These are phyloP conservation scores for Sporothrix protearum DNA, from an alignment of 2,329 filamentous ascomycete species.

Conservation along the genomic window DNA sequence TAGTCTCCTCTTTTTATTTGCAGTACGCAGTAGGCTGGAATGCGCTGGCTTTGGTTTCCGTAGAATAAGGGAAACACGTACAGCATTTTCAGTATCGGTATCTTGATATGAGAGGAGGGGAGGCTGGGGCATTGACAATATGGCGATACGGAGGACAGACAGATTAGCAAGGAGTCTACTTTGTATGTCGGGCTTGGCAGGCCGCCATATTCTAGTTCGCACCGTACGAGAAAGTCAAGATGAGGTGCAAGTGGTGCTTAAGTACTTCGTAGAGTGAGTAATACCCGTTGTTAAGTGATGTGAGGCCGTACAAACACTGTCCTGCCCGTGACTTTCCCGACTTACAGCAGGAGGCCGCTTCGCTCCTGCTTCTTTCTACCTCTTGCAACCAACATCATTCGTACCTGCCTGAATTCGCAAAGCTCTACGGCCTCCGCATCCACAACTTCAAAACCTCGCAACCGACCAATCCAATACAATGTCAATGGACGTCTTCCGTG, in stretches of 20 bases:
- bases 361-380: conserved; percentile 1
- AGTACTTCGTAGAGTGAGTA: conserved; percentile 7
- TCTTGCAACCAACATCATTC: background rate
- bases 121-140: background rate
- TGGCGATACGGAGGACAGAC: background rate
- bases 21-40: background rate
- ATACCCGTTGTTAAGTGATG: background rate
- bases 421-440: background rate
- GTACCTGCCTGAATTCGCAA: background rate
- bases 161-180: too few relatives aligned
- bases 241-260: background rate
- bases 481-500: conserved; percentile 46
- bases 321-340: background rate
- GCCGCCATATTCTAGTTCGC: background rate
- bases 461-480: conserved; percentile 21
- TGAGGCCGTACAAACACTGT: background rate
- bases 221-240: background rate
- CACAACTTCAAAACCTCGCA: background rate
- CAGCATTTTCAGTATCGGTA: background rate
- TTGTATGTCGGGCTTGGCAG: background rate
- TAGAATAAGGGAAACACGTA: conserved; percentile 15
- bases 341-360: background rate
- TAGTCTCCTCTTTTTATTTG: conserved; percentile 2
- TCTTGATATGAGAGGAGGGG: conserved; percentile 3
- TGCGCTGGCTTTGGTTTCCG: background rate